Conservation (phyloP, 345 rosid species). For the Salix brachista region DNA sequence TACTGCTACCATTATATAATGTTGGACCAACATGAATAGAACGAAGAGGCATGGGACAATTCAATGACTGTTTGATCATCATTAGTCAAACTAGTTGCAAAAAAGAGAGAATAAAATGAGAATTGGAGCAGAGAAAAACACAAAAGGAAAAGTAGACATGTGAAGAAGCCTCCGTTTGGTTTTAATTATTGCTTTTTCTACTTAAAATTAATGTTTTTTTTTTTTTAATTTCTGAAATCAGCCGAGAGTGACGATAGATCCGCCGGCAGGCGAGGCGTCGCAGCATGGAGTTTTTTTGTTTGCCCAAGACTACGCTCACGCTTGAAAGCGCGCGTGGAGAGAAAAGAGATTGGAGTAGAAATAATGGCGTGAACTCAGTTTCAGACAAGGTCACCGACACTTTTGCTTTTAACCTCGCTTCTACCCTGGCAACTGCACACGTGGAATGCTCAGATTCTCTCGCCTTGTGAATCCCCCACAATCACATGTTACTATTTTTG, state of each 20-base stretch:
- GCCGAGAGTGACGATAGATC: conserved; percentile 42
- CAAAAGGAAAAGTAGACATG: not conserved
- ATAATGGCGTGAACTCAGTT: conserved; percentile 5
- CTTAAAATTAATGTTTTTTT: too few species aligned
- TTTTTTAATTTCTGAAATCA: not conserved
- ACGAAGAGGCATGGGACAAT: not conserved
- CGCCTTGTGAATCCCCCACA: not conserved
- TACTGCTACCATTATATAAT: too few species aligned
- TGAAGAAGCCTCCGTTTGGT: not conserved
- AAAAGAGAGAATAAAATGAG: not conserved
- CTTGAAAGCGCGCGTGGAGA: conserved; percentile 2
- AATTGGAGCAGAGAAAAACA: not conserved
- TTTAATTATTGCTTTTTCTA: too few species aligned
- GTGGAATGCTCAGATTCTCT: not conserved
- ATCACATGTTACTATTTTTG: not conserved
- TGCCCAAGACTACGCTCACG: not conserved
- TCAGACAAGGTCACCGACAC: conserved; percentile 25
- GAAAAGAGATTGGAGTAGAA: conserved; percentile 24
- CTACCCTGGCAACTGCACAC: too few species aligned
- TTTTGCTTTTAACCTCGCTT: not conserved
- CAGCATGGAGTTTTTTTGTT: not conserved
- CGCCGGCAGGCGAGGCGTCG: conserved; percentile 41
- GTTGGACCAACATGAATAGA: too few species aligned
- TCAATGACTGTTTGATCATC: not conserved
- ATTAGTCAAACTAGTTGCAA: not conserved